A percentile compares a stretch with the other conserved stretches of the same genome.
phyloP scores from a whole-genome alignment of 345 rosid species.

The Acer saccharum region DNA sequence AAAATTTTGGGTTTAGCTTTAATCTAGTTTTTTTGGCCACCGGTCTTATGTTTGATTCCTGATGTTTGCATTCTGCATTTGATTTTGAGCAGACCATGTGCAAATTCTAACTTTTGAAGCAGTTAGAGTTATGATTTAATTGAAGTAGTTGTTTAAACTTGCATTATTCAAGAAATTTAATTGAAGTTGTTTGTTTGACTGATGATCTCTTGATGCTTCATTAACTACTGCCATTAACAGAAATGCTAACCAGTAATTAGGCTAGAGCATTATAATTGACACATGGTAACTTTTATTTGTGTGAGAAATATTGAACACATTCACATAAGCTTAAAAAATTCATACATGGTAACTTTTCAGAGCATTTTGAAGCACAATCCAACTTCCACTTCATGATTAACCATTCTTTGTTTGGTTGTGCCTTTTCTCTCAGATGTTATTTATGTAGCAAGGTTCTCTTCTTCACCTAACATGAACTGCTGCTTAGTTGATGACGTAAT shows the following conservation, averaged over 20 bases:
- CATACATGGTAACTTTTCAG: not conserved
- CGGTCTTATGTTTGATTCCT: too few relatives aligned
- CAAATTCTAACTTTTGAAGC: not conserved
- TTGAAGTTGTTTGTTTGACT: not conserved
- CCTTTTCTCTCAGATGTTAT: not conserved
- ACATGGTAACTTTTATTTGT: not conserved
- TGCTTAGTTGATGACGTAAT: conserved; percentile 17
- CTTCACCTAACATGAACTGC: not conserved
- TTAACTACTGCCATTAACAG: not conserved
- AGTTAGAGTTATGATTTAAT: not conserved
- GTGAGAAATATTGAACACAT: not conserved
- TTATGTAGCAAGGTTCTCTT: not conserved
- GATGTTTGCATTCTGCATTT: too few relatives aligned
- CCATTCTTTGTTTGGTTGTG: not conserved
- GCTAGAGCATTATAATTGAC: not conserved
- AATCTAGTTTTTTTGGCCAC: too few relatives aligned
- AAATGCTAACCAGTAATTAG: not conserved
- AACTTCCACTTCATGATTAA: not conserved
- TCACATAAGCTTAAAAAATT: not conserved
- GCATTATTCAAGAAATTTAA: not conserved
- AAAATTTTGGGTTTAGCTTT: too few relatives aligned
- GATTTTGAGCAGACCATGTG: not conserved
- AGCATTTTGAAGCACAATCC: not conserved
- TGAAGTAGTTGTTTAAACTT: too few relatives aligned
- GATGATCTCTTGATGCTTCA: not conserved